Evolutionary conservation across 306 rosid species (phyloP).

Genomic region (Cicer judaicum): DNA sequence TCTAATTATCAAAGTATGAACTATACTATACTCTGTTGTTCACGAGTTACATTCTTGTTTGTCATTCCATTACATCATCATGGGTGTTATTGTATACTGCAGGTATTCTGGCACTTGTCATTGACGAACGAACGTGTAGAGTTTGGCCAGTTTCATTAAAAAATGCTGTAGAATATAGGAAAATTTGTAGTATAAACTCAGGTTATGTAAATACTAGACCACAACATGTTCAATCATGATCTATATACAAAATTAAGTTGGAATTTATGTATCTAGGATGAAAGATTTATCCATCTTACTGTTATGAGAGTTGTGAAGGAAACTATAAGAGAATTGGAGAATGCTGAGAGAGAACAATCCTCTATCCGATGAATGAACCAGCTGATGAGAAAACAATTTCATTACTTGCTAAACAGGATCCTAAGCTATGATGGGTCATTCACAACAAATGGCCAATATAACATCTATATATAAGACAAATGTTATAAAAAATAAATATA

Average conservation of each 20-base stretch:
- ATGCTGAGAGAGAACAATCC: neutral
- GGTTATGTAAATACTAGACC: conserved; percentile 14
- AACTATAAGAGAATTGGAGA: neutral
- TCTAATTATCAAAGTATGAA: conserved; percentile 56
- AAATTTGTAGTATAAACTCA: neutral
- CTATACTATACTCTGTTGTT: conserved; percentile 14
- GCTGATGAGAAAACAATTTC: neutral
- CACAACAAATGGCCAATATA: neutral
- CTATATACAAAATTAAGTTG: conserved; percentile 8
- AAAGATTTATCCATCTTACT: neutral
- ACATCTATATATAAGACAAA: neutral
- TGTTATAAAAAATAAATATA: no score
- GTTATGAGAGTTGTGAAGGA: neutral
- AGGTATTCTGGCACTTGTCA: conserved; percentile 40
- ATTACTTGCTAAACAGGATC: neutral
- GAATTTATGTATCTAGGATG: neutral
- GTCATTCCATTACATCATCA: conserved; percentile 27
- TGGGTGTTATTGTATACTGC: conserved; percentile 24
- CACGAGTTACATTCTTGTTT: conserved; percentile 25
- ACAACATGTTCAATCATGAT: neutral
- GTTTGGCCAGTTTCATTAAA: conserved; percentile 38
- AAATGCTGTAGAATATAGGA: conserved; percentile 38
- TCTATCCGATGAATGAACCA: neutral
- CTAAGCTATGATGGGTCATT: neutral
- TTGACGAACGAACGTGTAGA: conserved; percentile 3